A percentile compares a stretch with the other conserved stretches of the same genome.
phyloP scores from a whole-genome alignment of 306 rosid species.

The peach (Prunus persica) region DNA sequence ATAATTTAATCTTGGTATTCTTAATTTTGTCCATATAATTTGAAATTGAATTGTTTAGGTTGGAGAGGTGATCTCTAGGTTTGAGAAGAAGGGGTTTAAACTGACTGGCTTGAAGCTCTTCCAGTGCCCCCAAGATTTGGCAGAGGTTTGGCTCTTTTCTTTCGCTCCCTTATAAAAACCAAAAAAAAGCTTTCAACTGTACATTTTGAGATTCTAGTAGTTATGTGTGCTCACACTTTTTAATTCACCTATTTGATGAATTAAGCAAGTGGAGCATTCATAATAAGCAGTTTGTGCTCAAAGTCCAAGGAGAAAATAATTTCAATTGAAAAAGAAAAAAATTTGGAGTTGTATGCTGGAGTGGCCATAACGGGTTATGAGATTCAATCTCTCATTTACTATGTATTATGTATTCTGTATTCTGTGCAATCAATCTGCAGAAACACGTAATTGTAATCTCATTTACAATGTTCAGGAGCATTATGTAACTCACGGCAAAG shows the following conservation, averaged over 20 bases:
- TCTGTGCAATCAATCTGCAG: background rate
- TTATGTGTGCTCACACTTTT: background rate
- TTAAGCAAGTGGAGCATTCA: background rate
- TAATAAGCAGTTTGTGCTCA: background rate
- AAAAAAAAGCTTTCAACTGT: background rate
- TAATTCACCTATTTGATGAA: background rate
- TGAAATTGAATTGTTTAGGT: conserved; percentile 50
- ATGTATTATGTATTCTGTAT: background rate
- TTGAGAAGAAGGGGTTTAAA: conserved; percentile 95
- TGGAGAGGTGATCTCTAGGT: conserved; percentile 91
- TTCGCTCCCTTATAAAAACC: background rate
- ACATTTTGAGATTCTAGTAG: background rate
- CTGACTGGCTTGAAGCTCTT: conserved; percentile 90
- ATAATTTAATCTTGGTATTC: background rate
- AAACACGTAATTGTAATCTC: background rate
- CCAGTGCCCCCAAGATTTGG: conserved; percentile 82
- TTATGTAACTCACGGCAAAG: background rate
- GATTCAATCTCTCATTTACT: background rate
- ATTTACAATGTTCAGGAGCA: background rate
- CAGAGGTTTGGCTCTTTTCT: conserved; percentile 65
- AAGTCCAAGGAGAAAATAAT: background rate
- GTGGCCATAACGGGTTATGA: background rate
- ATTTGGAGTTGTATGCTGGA: background rate
- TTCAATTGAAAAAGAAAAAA: background rate
- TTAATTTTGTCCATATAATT: background rate